These are phyloP conservation scores for Triangularia verruculosa DNA, from an alignment of 2,329 filamentous ascomycete genomes.

Conservation along the genomic window DNA sequence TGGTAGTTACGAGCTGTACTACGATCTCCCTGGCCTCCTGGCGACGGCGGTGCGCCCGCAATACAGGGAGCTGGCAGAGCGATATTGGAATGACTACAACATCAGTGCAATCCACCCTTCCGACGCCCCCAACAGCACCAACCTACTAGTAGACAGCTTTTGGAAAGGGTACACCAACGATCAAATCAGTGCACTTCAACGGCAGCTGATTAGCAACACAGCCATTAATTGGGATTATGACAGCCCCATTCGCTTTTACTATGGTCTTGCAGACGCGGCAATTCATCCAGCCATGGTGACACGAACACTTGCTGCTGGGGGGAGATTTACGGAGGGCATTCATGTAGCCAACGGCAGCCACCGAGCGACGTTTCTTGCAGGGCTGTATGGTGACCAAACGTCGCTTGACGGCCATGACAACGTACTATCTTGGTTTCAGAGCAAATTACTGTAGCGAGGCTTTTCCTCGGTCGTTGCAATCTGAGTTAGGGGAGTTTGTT, in stretches of 20 bases:
- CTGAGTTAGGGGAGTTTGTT: too few species aligned
- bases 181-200: not conserved
- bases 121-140: not conserved
- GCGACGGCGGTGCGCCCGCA: not conserved
- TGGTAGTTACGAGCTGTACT: not conserved
- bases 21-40: not conserved
- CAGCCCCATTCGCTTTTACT: not conserved
- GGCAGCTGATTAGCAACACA: not conserved
- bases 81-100: not conserved
- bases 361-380: not conserved
- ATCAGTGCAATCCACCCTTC: not conserved
- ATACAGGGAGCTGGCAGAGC: not conserved
- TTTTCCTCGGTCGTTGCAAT: too few species aligned
- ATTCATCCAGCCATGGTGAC: not conserved
- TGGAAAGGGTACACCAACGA: not conserved
- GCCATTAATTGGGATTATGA: not conserved
- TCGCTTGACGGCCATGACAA: not conserved
- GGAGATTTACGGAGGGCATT: not conserved
- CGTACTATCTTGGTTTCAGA: not conserved
- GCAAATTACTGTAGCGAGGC: not conserved
- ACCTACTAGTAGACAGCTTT: not conserved
- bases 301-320: not conserved
- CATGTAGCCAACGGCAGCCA: not conserved
- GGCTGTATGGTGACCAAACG: not conserved
- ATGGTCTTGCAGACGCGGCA: not conserved